Percentiles rank a stretch among this genome's conserved stretches.
Evolutionary conservation across 1,139 yeast genomes (phyloP).

Genomic region (Geotrichum phurueaensis): DNA sequence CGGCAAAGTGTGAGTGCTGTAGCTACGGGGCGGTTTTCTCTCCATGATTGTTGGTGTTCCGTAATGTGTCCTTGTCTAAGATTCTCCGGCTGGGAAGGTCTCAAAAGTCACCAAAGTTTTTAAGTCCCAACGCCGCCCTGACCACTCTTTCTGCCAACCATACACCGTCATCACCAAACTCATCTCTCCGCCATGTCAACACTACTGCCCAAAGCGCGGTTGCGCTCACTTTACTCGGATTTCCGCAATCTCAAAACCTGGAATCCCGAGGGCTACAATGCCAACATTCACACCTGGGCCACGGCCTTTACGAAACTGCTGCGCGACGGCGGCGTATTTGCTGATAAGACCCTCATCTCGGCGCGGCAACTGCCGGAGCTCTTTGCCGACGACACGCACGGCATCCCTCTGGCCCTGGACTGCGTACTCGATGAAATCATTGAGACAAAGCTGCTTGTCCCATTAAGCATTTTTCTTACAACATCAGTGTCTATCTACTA

Average conservation of each 20-base stretch:
- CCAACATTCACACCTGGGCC: constrained; percentile 64
- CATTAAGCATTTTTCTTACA: constrained; percentile 21
- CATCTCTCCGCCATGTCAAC: background rate
- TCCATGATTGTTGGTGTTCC: background rate
- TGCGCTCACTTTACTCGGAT: constrained; percentile 61
- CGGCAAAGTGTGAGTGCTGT: background rate
- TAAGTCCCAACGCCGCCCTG: background rate
- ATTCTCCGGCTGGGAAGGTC: background rate
- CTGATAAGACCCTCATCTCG: constrained; percentile 25
- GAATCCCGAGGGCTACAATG: constrained; percentile 65
- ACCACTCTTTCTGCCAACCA: background rate
- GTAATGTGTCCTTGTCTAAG: background rate
- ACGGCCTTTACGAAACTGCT: constrained; percentile 32
- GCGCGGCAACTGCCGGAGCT: constrained; percentile 28
- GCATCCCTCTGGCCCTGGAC: constrained; percentile 35
- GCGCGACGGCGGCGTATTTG: constrained; percentile 23
- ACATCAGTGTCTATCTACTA: constrained; percentile 9
- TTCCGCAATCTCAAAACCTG: constrained; percentile 46
- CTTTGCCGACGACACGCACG: constrained; percentile 30
- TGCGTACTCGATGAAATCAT: constrained; percentile 34
- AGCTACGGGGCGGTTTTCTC: constrained; percentile 5
- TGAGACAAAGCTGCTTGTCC: constrained; percentile 26
- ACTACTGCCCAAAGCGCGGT: constrained; percentile 39
- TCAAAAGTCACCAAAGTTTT: background rate
- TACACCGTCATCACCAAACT: background rate